These are phyloP conservation scores for Extremus antarcticus DNA, from an alignment of 495 filamentous ascomycete genomes.

Conservation along the genomic window DNA sequence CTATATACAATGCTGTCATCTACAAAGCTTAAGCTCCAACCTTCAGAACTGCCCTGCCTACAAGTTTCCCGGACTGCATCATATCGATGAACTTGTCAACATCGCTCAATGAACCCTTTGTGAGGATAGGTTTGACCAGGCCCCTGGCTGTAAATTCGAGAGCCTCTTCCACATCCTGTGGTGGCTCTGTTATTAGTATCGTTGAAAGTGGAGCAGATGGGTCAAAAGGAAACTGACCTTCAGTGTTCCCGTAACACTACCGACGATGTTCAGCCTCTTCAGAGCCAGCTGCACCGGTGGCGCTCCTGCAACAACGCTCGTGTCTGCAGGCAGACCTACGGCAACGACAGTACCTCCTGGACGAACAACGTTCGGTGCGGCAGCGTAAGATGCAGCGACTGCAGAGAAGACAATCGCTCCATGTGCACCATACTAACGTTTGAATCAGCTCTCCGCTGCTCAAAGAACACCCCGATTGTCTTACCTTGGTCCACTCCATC, in stretches of 20 bases:
- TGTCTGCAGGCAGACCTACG: slow-evolving; percentile 20
- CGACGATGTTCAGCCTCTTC: slow-evolving; percentile 24
- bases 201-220: not conserved
- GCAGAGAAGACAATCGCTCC: slow-evolving; percentile 24
- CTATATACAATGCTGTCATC: not conserved
- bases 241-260: slow-evolving; percentile 24
- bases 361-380: slow-evolving; percentile 17
- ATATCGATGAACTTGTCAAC: slow-evolving; percentile 22
- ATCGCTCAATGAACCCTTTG: slow-evolving; percentile 22
- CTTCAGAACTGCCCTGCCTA: slow-evolving; percentile 23
- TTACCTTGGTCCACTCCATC: slow-evolving; percentile 17
- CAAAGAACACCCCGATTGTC: not conserved
- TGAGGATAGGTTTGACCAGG: slow-evolving; percentile 25
- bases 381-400: slow-evolving; percentile 14
- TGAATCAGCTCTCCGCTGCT: not conserved
- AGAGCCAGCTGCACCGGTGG: slow-evolving; percentile 22
- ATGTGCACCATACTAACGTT: slow-evolving; percentile 19
- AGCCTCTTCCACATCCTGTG: slow-evolving; percentile 24
- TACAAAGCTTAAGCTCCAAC: not conserved
- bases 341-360: slow-evolving; percentile 26
- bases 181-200: not conserved
- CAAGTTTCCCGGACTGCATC: slow-evolving; percentile 20
- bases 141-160: slow-evolving; percentile 26
- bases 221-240: slow-evolving; percentile 4
- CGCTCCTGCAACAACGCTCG: slow-evolving; percentile 20